Evolutionary conservation across 2,329 filamentous ascomycete genomes (phyloP).

Genomic region (Aspergillus clavatus): DNA sequence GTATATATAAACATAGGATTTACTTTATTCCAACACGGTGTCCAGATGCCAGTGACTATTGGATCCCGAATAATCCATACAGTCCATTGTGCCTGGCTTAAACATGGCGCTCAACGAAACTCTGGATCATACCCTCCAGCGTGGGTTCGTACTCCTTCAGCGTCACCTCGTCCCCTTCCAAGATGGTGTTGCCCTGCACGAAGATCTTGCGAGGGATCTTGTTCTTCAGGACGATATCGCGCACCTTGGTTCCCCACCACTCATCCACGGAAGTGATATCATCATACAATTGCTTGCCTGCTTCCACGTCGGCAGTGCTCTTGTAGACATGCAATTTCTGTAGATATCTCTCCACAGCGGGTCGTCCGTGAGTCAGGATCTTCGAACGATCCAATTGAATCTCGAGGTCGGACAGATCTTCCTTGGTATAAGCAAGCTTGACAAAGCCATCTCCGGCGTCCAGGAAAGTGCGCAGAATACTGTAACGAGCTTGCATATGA

Average conservation of each 20-base stretch:
- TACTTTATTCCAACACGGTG: neutral
- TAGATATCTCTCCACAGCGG: conserved; percentile 78
- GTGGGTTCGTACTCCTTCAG: conserved; percentile 84
- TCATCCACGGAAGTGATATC: conserved; percentile 78
- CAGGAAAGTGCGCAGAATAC: conserved; percentile 72
- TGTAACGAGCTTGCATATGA: conserved; percentile 87
- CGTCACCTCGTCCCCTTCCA: conserved; percentile 64
- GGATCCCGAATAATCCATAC: too few species aligned
- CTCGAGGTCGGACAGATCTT: conserved; percentile 73
- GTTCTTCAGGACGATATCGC: conserved; percentile 56
- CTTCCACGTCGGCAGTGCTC: conserved; percentile 75
- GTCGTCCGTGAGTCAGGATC: conserved; percentile 76
- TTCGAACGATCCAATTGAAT: conserved; percentile 81
- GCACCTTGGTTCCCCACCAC: conserved; percentile 77
- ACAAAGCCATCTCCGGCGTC: conserved; percentile 83
- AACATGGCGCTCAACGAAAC: conserved; percentile 61
- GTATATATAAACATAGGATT: too few species aligned
- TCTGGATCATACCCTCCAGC: conserved; percentile 75
- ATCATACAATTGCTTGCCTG: conserved; percentile 74
- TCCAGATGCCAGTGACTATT: too few species aligned
- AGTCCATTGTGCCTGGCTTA: too few species aligned
- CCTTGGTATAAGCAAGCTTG: conserved; percentile 67
- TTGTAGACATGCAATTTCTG: conserved; percentile 94
- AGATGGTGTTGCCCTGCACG: conserved; percentile 83
- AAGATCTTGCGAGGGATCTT: conserved; percentile 67